Evolutionary conservation across 768 basidiomycete genomes (phyloP), one percentile per base, ranked within the genome.

Genomic region (Scleroderma bovista): DNA sequence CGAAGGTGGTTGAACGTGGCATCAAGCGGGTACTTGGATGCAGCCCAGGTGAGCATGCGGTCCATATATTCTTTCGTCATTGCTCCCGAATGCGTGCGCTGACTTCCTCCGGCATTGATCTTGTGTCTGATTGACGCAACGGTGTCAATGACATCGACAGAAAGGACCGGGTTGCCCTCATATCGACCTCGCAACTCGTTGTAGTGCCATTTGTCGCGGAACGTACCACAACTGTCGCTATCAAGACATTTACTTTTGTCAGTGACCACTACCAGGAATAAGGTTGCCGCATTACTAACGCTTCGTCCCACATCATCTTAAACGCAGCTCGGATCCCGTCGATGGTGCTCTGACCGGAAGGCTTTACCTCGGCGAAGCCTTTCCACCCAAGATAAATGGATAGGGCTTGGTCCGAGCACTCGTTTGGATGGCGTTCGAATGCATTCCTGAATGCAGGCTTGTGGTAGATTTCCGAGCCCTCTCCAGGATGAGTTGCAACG

Each of bases 91-190:
- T 73, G 61, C 4, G 51, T 58, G 26, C 56, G 58, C 15, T 57
- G n/a, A 13, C 48, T 58, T 1, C 59, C 63, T 37, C 62, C 58
- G 1, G 48, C 32, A 33, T 56, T 43, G 9, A 56, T 13, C 39
- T 57, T 51, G 22, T 63, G 53, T 19, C 64, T 67, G 40, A 68
- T 39, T 1, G 57, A 57, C 31, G 63, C 59, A 7, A 68, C 41
- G 8, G 69, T 23, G 1, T 52, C 47, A 11, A 56, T 50, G 2
- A 70, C 60, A 15, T 55, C 53, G 20, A 41, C 43, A 1, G 63
- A 62, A 1, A 59, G 46, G 0, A 64, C 65, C 3, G 64, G 70
- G 46, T 64, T 65, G 1, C 70, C 69, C 5, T 53, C 42, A 10
- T 69, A 64, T 2, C 31, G 42, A 1, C 51, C 51, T 2, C 58